Conservation (phyloP, 2,329 filamentous ascomycete genomes). For the Pestalotiopsis sp. region DNA sequence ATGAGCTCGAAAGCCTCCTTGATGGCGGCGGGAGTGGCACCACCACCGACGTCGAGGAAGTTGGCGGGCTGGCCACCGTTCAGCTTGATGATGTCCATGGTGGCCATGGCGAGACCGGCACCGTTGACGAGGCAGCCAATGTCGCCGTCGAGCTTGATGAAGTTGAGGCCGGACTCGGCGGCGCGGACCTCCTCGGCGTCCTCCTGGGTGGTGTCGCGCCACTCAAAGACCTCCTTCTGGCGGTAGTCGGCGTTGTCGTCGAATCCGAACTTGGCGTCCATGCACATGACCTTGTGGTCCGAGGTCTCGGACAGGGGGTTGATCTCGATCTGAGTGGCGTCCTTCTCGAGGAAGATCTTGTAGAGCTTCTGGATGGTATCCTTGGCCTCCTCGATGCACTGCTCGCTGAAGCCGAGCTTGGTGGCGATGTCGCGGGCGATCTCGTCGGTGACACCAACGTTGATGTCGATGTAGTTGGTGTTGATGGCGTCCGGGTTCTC, state of each 20-base stretch:
- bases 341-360: slow-evolving; percentile 97
- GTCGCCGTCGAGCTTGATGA: slow-evolving; percentile 99
- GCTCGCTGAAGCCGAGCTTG: slow-evolving; percentile 95
- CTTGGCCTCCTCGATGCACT: slow-evolving; percentile 95
- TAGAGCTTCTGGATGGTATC: slow-evolving; percentile 98
- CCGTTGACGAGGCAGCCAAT: slow-evolving; percentile 99
- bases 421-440: slow-evolving; percentile 88
- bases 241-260: slow-evolving; percentile 99
- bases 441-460: slow-evolving; percentile 92
- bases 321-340: slow-evolving; percentile 99
- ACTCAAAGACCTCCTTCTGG: slow-evolving; percentile 93
- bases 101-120: slow-evolving; percentile 98
- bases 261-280: slow-evolving; percentile 99
- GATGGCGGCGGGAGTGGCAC: slow-evolving; percentile 95
- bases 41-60: slow-evolving; percentile 98
- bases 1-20: slow-evolving; percentile 98
- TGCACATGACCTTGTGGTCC: slow-evolving; percentile 96
- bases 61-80: slow-evolving; percentile 96
- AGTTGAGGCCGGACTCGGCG: slow-evolving; percentile 93
- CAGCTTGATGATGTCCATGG: slow-evolving; percentile 99
- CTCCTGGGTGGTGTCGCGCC: slow-evolving; percentile 94
- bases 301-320: slow-evolving; percentile 98
- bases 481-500: slow-evolving; percentile 95
- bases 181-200: slow-evolving; percentile 97
- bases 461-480: slow-evolving; percentile 92